Percentiles rank a stretch among this genome's conserved stretches.
phyloP scores from a whole-genome alignment of 2,329 filamentous ascomycete genomes.

The Aureobasidium sp. region DNA sequence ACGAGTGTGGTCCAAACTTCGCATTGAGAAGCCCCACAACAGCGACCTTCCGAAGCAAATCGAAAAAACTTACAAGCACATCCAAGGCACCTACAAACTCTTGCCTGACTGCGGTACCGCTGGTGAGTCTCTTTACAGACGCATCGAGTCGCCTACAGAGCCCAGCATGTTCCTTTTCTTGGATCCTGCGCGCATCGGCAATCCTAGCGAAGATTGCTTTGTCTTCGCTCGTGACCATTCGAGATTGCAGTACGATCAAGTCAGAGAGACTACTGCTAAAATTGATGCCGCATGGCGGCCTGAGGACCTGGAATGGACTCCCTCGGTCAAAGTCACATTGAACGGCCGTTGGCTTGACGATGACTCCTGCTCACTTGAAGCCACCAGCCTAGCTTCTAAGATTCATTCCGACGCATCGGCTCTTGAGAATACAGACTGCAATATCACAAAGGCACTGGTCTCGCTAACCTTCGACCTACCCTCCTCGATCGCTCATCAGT shows the following conservation, averaged over 20 bases:
- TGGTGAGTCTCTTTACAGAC: slow-evolving; percentile 59
- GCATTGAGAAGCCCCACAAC: slow-evolving; percentile 32
- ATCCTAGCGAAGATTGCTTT: slow-evolving; percentile 56
- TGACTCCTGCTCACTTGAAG: not conserved
- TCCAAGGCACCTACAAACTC: slow-evolving; percentile 58
- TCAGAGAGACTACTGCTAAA: slow-evolving; percentile 51
- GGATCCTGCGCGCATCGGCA: slow-evolving; percentile 58
- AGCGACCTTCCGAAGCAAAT: slow-evolving; percentile 19
- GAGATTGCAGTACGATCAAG: slow-evolving; percentile 51
- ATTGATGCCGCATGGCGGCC: slow-evolving; percentile 54
- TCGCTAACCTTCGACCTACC: not conserved
- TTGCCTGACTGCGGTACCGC: slow-evolving; percentile 66
- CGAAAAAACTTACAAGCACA: not conserved
- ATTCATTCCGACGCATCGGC: not conserved
- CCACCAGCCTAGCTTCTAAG: not conserved
- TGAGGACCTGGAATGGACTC: slow-evolving; percentile 20
- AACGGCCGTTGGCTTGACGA: not conserved
- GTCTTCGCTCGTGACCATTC: slow-evolving; percentile 61
- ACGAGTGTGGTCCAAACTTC: slow-evolving; percentile 49
- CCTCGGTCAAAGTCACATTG: not conserved
- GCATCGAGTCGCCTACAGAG: slow-evolving; percentile 24
- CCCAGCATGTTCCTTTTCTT: slow-evolving; percentile 62
- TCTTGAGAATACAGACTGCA: not conserved
- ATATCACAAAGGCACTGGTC: not conserved
- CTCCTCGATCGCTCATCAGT: not conserved